phyloP scores from a whole-genome alignment of 1,284 basidiomycete species.

The Malassezia nana region DNA sequence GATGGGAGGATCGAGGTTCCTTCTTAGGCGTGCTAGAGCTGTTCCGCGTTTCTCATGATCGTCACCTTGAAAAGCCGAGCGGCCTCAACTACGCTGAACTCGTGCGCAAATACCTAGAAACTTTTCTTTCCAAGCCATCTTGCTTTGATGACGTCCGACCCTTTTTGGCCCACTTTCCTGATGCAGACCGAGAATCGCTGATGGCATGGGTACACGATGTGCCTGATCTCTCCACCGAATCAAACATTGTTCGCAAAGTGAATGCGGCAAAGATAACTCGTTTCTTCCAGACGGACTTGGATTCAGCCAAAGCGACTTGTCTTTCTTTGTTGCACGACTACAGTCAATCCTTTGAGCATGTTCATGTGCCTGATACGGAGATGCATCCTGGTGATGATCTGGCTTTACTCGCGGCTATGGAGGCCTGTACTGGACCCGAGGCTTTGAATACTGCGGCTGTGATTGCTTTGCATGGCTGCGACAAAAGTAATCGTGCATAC shows the following conservation, averaged over 20 bases:
- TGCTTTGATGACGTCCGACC: conserved; percentile 16
- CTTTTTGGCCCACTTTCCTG: background rate
- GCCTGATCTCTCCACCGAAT: background rate
- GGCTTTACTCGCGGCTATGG: conserved; percentile 3
- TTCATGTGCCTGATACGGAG: conserved; percentile 12
- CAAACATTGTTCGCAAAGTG: background rate
- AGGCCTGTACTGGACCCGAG: background rate
- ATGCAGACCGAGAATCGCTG: background rate
- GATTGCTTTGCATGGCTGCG: background rate
- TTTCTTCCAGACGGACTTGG: background rate
- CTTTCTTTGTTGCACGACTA: background rate
- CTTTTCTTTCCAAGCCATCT: background rate
- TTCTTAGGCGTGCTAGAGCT: conserved; percentile 12
- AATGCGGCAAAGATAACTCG: conserved; percentile 7
- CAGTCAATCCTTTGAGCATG: background rate
- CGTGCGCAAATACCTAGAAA: background rate
- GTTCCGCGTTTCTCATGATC: background rate
- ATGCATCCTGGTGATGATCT: conserved; percentile 18
- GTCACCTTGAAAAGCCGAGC: background rate
- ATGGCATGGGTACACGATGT: background rate
- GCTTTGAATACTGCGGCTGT: background rate
- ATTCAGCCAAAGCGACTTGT: background rate
- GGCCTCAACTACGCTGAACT: background rate
- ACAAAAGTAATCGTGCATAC: conserved; percentile 6
- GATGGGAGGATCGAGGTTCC: conserved; percentile 15